phyloP scores from a whole-genome alignment of 2,329 filamentous ascomycete genomes.

The Paraconiothyrium sp. region DNA sequence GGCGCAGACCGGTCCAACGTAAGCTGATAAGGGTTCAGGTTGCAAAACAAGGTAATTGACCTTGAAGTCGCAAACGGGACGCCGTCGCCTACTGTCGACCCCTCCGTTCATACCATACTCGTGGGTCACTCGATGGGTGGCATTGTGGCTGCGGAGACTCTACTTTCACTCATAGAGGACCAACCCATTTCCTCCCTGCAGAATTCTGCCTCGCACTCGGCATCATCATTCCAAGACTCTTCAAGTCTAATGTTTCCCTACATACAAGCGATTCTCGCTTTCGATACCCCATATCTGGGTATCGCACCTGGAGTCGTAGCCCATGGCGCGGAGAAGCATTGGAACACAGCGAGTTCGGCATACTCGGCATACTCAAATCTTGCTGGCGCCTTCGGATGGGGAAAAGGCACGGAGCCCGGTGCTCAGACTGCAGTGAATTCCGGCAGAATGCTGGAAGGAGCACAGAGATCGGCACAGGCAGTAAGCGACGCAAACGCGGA shows the following conservation, averaged over 20 bases:
- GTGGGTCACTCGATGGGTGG: conserved; percentile 89
- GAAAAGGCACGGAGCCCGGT: conserved; percentile 29
- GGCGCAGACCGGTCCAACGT: background rate
- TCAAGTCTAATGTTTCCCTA: conserved; percentile 89
- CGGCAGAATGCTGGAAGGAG: conserved; percentile 40
- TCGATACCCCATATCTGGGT: conserved; percentile 91
- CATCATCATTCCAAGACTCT: conserved; percentile 50
- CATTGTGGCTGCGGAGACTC: conserved; percentile 90
- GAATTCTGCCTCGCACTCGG: conserved; percentile 47
- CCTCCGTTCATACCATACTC: conserved; percentile 82
- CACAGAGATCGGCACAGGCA: conserved; percentile 48
- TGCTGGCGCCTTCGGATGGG: conserved; percentile 71
- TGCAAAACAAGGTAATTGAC: conserved; percentile 92
- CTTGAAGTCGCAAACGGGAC: conserved; percentile 85
- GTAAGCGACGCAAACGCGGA: conserved; percentile 53
- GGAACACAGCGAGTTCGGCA: conserved; percentile 76
- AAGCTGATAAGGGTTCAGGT: conserved; percentile 59
- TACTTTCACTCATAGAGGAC: conserved; percentile 76
- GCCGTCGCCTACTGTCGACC: conserved; percentile 84
- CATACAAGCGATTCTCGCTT: conserved; percentile 87
- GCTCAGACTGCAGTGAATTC: conserved; percentile 38
- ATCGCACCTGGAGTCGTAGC: conserved; percentile 85
- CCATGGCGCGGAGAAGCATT: conserved; percentile 86
- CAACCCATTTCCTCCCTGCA: conserved; percentile 46
- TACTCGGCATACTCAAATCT: conserved; percentile 73